Evolutionary conservation across 305 asterid species (phyloP), one percentile per base, ranked within the genome.

Genomic region (Stenogyne calaminthoides): DNA sequence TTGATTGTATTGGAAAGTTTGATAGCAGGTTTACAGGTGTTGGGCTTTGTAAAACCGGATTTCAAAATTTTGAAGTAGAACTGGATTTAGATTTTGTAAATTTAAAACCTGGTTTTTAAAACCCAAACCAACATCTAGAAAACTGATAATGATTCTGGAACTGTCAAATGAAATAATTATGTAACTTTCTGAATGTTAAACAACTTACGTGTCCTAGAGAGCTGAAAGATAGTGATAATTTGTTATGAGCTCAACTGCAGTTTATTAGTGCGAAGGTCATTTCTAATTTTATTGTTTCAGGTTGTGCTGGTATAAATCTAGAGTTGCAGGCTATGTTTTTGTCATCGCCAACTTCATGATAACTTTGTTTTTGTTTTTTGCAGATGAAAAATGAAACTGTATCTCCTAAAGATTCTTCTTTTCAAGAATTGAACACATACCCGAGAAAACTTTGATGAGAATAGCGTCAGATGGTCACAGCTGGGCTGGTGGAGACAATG

Each of bases 351-450:
- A 74, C 32, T 40, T 58, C 40, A 54, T 71, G 69, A 61, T 40
- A 46, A 66, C 36, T 18, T 70, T 19, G 12, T 7, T 39, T 54
- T 69, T 72, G 57, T 29, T 59, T 63, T 68, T 66, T 74, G 66
- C 42, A 79, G 84, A 66, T 64, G 66, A 37, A 74, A 32, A 72
- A 58, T 40, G 74, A 81, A 74, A 52, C 47, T n/a, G 39, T 60
- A 56, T 63, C 76, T 42, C 58, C 67, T 4, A 79, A 79, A 58
- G 80, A 74, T 63, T 82, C 74, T 73, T 73, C 87, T 72, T 49
- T 58, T 73, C 80, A 80, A 74, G 79, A 77, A 74, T 67, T 47
- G 46, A 73, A 62, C 79, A 80, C 57, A 16, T 76, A 59, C 74
- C 10, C 55, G 29, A 47, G 72, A 76, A 55, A 67, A 56, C 74